Conservation (phyloP, 2,329 filamentous ascomycete species). For the Paraphoma chrysanthemicola region DNA sequence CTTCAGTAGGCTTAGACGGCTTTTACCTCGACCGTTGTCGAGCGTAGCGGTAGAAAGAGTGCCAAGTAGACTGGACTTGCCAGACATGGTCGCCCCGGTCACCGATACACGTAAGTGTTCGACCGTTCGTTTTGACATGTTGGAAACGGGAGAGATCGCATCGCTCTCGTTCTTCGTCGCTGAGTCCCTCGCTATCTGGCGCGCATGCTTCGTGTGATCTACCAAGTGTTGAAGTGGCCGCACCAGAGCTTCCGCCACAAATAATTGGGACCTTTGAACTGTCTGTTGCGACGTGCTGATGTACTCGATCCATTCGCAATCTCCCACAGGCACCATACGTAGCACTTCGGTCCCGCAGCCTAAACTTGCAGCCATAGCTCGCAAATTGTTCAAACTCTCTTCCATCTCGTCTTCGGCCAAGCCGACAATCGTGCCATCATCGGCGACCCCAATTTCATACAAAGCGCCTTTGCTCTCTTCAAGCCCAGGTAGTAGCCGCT, state of each 20-base stretch:
- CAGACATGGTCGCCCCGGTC: slow-evolving; percentile 86
- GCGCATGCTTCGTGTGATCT: slow-evolving; percentile 18
- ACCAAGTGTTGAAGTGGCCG: slow-evolving; percentile 61
- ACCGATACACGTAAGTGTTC: slow-evolving; percentile 85
- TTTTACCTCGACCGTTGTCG: slow-evolving; percentile 92
- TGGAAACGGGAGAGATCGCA: neutral
- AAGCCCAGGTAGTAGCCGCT: slow-evolving; percentile 71
- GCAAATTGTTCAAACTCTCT: slow-evolving; percentile 84
- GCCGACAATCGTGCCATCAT: slow-evolving; percentile 90
- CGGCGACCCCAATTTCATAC: slow-evolving; percentile 95
- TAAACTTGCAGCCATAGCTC: slow-evolving; percentile 89
- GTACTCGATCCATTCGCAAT: slow-evolving; percentile 75
- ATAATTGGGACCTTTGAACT: slow-evolving; percentile 62
- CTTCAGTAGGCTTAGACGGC: slow-evolving; percentile 84
- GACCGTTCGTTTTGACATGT: slow-evolving; percentile 12
- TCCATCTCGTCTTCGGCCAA: slow-evolving; percentile 89
- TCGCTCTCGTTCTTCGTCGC: neutral
- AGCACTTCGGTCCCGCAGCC: slow-evolving; percentile 85
- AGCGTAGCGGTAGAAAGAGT: slow-evolving; percentile 86
- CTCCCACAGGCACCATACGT: slow-evolving; percentile 82
- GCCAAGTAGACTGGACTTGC: slow-evolving; percentile 90
- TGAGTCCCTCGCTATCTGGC: slow-evolving; percentile 7
- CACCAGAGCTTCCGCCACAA: slow-evolving; percentile 91
- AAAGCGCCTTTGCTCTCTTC: slow-evolving; percentile 93
- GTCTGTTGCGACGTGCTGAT: slow-evolving; percentile 36